A percentile compares a stretch with the other conserved stretches of the same genome.
Evolutionary conservation across 352 stramenopile genomes (phyloP).

Genomic region (Phytopythium ostracodes): DNA sequence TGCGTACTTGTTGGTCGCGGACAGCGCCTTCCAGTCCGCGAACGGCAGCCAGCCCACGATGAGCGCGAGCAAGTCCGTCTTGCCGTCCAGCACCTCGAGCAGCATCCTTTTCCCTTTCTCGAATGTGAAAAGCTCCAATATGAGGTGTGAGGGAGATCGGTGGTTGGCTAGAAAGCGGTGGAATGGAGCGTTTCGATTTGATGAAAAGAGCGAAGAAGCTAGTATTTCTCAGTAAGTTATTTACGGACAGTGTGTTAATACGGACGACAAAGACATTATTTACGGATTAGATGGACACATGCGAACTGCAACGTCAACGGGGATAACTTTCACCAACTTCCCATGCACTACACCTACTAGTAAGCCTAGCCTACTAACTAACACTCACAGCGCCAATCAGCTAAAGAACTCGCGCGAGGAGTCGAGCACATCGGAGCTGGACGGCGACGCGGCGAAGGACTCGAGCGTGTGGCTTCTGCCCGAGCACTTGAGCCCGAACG

Average conservation of each 20-base stretch:
- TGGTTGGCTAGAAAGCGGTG: background rate
- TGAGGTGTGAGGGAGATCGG: background rate
- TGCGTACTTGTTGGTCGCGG: conserved; percentile 25
- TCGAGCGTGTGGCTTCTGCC: conserved; percentile 11
- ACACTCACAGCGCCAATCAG: background rate
- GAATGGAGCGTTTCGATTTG: background rate
- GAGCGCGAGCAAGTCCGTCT: conserved; percentile 36
- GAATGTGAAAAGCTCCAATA: too few relatives aligned
- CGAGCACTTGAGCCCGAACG: conserved; percentile 17
- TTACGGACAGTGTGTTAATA: background rate
- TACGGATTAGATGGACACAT: too few relatives aligned
- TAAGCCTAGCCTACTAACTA: too few relatives aligned
- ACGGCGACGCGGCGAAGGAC: conserved; percentile 15
- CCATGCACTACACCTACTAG: too few relatives aligned
- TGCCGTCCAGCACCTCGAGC: conserved; percentile 34
- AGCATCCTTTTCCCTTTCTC: conserved; percentile 7
- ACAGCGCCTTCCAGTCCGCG: conserved; percentile 32
- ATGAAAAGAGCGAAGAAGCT: too few relatives aligned
- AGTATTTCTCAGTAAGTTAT: background rate
- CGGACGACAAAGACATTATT: background rate
- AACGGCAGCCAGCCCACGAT: conserved; percentile 36
- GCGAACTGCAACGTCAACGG: too few relatives aligned
- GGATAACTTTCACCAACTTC: too few relatives aligned
- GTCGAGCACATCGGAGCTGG: conserved; percentile 24
- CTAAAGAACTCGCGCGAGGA: conserved; percentile 31